Evolutionary conservation across 2,329 filamentous ascomycete species (phyloP).

Genomic region (Fusarium fujikuroi): DNA sequence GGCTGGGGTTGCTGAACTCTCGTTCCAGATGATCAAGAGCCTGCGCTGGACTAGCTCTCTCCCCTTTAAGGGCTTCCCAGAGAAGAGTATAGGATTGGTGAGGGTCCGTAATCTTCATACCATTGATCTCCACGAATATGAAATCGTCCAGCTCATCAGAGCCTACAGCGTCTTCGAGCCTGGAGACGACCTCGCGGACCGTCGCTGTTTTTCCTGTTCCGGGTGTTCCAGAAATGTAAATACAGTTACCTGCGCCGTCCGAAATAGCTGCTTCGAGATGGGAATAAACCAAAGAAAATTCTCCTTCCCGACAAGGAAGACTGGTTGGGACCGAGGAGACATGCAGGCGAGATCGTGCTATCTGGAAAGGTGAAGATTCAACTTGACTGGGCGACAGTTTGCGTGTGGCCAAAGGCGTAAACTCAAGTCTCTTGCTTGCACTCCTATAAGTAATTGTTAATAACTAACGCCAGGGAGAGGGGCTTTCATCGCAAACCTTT

Average conservation of each 20-base stretch:
- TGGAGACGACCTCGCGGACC: constrained; percentile 91
- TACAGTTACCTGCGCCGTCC: constrained; percentile 92
- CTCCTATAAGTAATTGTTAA: constrained; percentile 58
- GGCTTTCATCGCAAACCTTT: constrained; percentile 38
- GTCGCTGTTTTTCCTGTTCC: constrained; percentile 98
- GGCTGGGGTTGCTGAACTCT: constrained; percentile 92
- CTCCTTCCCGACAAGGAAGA: constrained; percentile 89
- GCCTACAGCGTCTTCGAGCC: constrained; percentile 86
- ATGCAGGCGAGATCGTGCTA: constrained; percentile 88
- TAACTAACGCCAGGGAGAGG: not conserved
- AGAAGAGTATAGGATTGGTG: constrained; percentile 95
- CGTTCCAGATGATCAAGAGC: constrained; percentile 90
- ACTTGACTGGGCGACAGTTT: constrained; percentile 79
- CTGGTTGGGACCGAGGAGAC: constrained; percentile 92
- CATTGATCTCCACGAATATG: constrained; percentile 99
- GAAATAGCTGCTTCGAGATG: constrained; percentile 94
- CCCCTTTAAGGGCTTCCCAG: constrained; percentile 95
- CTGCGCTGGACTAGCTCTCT: constrained; percentile 91
- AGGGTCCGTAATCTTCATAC: constrained; percentile 99
- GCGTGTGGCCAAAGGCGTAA: constrained; percentile 93
- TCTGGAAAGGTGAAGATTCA: constrained; percentile 87
- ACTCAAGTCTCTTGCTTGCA: constrained; percentile 80
- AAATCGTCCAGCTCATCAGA: constrained; percentile 97
- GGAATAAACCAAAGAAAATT: constrained; percentile 92
- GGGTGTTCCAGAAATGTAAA: constrained; percentile 98